phyloP scores from a whole-genome alignment of 805 yeast species.

The Metschnikowia hibisci region DNA sequence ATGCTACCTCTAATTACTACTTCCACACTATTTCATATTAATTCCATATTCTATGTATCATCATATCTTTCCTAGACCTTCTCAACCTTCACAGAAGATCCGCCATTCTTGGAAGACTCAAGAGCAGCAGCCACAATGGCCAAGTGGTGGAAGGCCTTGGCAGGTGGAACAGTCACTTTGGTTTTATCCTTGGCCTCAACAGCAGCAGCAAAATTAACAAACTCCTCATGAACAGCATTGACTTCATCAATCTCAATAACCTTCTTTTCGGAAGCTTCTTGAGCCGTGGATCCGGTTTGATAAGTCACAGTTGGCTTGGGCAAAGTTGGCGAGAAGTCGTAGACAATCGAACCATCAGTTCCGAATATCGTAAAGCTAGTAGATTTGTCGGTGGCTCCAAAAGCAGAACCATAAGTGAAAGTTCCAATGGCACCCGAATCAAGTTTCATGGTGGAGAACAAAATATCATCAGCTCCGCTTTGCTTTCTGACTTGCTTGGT shows the following conservation, averaged over 20 bases:
- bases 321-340: slow-evolving; percentile 56
- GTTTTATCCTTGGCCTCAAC: slow-evolving; percentile 58
- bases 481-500: slow-evolving; percentile 72
- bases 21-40: too few species aligned
- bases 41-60: too few species aligned
- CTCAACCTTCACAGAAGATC: slow-evolving; percentile 48
- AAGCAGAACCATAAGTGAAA: slow-evolving; percentile 81
- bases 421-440: slow-evolving; percentile 70
- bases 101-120: slow-evolving; percentile 57
- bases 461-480: slow-evolving; percentile 79
- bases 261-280: slow-evolving; percentile 50
- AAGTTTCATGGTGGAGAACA: slow-evolving; percentile 64
- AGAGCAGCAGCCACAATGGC: slow-evolving; percentile 86
- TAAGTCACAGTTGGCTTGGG: slow-evolving; percentile 37
- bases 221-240: slow-evolving; percentile 43
- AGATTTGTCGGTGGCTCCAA: slow-evolving; percentile 75
- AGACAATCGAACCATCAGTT: slow-evolving; percentile 66
- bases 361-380: slow-evolving; percentile 72
- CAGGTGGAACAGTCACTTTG: slow-evolving; percentile 59
- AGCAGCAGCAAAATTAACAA: slow-evolving; percentile 52
- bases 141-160: slow-evolving; percentile 84
- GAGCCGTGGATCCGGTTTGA: slow-evolving; percentile 29
- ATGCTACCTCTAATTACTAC: too few species aligned
- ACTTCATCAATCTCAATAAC: slow-evolving; percentile 42
- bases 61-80: slow-evolving; percentile 11